These are phyloP conservation scores for Canavalia gladiata DNA, from an alignment of 306 rosid genomes.

Conservation along the genomic window DNA sequence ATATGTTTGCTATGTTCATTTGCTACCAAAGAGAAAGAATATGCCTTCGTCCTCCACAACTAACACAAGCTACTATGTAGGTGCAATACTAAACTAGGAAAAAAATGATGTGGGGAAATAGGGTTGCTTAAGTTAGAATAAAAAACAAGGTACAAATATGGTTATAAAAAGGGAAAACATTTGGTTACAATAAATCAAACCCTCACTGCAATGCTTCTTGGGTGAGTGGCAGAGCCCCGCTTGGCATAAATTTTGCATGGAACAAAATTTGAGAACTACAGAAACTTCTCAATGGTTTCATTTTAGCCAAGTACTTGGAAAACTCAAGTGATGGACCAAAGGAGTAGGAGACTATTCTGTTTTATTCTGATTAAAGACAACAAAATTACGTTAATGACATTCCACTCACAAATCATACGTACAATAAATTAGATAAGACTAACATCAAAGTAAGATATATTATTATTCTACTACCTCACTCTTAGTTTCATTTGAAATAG, in stretches of 20 bases:
- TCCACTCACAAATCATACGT: too few species aligned
- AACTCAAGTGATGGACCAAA: constrained; percentile 82
- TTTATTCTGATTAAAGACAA: too few species aligned
- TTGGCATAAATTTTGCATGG: constrained; percentile 96
- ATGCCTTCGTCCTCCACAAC: constrained; percentile 17
- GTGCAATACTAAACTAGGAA: neutral
- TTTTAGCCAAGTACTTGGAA: constrained; percentile 90
- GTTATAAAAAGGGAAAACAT: neutral
- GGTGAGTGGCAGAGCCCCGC: constrained; percentile 98
- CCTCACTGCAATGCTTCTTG: constrained; percentile 98
- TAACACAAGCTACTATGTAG: neutral
- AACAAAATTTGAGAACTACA: constrained; percentile 83
- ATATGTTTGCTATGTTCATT: constrained; percentile 95
- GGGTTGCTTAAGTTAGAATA: neutral
- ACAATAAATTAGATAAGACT: too few species aligned
- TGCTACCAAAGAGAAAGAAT: constrained; percentile 64
- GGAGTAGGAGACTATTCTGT: constrained; percentile 36
- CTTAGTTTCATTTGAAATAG: constrained; percentile 57
- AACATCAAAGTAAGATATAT: too few species aligned
- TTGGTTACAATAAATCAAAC: constrained; percentile 52
- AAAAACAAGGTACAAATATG: neutral
- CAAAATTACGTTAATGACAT: too few species aligned
- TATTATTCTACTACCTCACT: neutral
- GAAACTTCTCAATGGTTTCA: constrained; percentile 85
- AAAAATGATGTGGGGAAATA: constrained; percentile 6